Conservation (phyloP, 805 yeast genomes). For the Brettanomyces naardenensis region DNA sequence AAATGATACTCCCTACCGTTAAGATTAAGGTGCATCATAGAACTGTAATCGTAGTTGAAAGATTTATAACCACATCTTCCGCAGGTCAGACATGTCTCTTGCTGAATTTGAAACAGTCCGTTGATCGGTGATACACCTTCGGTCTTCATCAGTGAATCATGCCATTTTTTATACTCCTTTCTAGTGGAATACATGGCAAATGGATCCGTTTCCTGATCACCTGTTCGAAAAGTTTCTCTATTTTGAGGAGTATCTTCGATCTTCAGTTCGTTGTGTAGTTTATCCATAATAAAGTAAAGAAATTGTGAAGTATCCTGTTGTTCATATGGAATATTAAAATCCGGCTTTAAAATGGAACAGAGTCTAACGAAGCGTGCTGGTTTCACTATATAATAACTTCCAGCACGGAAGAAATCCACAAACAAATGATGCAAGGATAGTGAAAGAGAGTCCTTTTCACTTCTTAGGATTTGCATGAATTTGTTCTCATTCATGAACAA, state of each 20-base stretch:
- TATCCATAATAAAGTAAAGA: slow-evolving; percentile 55
- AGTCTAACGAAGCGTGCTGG: slow-evolving; percentile 47
- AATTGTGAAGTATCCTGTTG: slow-evolving; percentile 83
- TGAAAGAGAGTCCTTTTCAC: slow-evolving; percentile 24
- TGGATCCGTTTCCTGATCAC: slow-evolving; percentile 19
- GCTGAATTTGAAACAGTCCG: slow-evolving; percentile 64
- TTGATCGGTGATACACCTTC: slow-evolving; percentile 66
- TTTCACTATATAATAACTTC: slow-evolving; percentile 55
- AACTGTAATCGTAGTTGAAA: slow-evolving; percentile 37
- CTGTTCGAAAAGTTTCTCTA: slow-evolving; percentile 16
- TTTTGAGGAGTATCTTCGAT: slow-evolving; percentile 17
- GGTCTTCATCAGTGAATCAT: slow-evolving; percentile 35
- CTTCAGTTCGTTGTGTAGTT: slow-evolving; percentile 57
- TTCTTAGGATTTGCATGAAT: slow-evolving; percentile 11
- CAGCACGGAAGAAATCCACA: slow-evolving; percentile 41
- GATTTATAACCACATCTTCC: slow-evolving; percentile 56
- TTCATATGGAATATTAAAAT: slow-evolving; percentile 59
- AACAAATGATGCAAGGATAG: slow-evolving; percentile 48
- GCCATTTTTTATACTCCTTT: slow-evolving; percentile 55
- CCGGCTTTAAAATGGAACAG: slow-evolving; percentile 53
- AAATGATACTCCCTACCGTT: slow-evolving; percentile 24
- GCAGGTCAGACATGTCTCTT: slow-evolving; percentile 57
- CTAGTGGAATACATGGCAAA: slow-evolving; percentile 17
- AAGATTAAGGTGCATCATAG: slow-evolving; percentile 24
- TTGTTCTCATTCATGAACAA: slow-evolving; percentile 35